Evolutionary conservation across 73 alveolate species (phyloP), one percentile per base, ranked within the genome.

Genomic region (Tetrahymena malaccensis): DNA sequence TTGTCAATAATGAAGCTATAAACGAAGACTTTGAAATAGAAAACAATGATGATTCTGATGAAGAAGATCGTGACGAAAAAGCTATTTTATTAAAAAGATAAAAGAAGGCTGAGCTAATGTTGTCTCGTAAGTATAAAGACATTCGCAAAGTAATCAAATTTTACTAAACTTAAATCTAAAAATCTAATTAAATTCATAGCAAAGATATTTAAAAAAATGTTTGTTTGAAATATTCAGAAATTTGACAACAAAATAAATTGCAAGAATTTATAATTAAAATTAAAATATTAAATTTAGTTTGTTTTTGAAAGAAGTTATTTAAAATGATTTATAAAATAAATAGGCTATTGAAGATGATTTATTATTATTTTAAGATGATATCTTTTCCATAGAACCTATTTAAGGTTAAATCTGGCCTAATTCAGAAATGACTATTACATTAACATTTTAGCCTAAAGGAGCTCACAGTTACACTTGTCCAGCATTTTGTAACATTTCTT

Each of bases 371-470:
- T 98, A 99, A 94, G 99, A 99, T 97, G 99, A 99, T 85, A 99
- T 99, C 94, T 99, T 99, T 94, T 98, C 98, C 10, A 99, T 99
- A 34, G 99, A 99, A 96, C 99, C 99, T 4, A 97, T 98, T 56
- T 96, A 99, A 89, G 99, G 99, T 43, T 99, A 99, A 96, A 98
- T 99, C 19, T 99, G 99, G 99, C 99, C 99, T 25, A 99, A 99
- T 96, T 98, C 99, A 34, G 99, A 99, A 96, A 98, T 99, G 96
- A 98, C 99, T 50, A 98, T 98, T 94, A 98, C 99, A 11, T 99
- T 99, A 13, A 98, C 99, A 1, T 99, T 98, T 96, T 97, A 98
- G 50, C 99, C 99, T 35, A 98, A 99, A 94, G 99, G 99, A 35
- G 99, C 99, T 19, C 96, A 98, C 94, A 98, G 97, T 38, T 99